Conservation (phyloP, 495 filamentous ascomycete species). For the Penicillium steckii region DNA sequence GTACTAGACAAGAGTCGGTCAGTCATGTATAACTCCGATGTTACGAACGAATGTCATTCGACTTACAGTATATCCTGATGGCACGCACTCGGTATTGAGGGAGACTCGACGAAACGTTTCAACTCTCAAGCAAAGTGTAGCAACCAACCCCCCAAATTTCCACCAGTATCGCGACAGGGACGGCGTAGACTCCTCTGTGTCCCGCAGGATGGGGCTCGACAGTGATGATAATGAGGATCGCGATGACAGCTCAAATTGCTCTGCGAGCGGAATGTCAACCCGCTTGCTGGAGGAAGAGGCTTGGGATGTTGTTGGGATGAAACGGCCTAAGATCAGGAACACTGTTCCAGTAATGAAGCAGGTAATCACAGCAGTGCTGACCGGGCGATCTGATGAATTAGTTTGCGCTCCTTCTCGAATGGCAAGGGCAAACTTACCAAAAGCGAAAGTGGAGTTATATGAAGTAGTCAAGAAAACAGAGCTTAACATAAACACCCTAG, state of each 20-base stretch:
- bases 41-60: background rate
- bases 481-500: slow-evolving; percentile 36
- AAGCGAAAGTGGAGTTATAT: slow-evolving; percentile 40
- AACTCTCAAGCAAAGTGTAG: slow-evolving; percentile 38
- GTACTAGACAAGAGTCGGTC: slow-evolving; percentile 22
- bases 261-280: slow-evolving; percentile 13
- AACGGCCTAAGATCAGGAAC: slow-evolving; percentile 34
- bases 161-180: slow-evolving; percentile 18
- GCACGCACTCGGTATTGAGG: slow-evolving; percentile 40
- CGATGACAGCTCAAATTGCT: slow-evolving; percentile 22
- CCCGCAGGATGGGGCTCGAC: background rate
- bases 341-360: slow-evolving; percentile 36
- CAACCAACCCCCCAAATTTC: slow-evolving; percentile 25
- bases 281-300: slow-evolving; percentile 21
- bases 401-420: background rate
- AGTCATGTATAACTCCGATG: slow-evolving; percentile 1
- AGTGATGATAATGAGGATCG: slow-evolving; percentile 3
- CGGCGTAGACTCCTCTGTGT: background rate
- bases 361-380: slow-evolving; percentile 35
- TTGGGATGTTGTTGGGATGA: slow-evolving; percentile 18
- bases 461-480: slow-evolving; percentile 35
- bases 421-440: slow-evolving; percentile 29
- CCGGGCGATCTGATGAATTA: slow-evolving; percentile 38
- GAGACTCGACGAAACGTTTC: slow-evolving; percentile 37
- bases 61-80: slow-evolving; percentile 41